Conservation (phyloP, 2,329 filamentous ascomycete species). For the Ascochyta pisi region DNA sequence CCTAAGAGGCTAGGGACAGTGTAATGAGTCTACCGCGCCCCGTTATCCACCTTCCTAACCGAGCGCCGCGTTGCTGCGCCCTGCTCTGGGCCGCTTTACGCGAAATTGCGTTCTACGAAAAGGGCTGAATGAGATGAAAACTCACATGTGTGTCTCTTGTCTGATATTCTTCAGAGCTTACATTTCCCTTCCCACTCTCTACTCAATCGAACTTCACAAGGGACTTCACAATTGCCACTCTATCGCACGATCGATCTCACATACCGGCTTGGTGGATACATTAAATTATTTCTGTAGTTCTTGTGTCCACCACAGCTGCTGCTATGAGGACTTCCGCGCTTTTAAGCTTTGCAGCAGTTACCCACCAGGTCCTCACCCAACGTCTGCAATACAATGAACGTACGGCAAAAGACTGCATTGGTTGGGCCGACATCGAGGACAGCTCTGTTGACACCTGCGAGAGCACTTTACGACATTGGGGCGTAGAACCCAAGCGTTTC, state of each 20-base stretch:
- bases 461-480: neutral
- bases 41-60: neutral
- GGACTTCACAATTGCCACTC: neutral
- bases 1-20: neutral
- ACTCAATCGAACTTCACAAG: neutral
- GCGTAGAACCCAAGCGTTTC: neutral
- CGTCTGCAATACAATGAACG: neutral
- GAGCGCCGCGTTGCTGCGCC: neutral
- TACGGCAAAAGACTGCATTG: slow-evolving; percentile 3
- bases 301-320: neutral
- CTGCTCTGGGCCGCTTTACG: neutral
- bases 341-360: neutral
- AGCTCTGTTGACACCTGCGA: slow-evolving; percentile 1
- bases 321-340: neutral
- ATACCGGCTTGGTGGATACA: too few relatives aligned
- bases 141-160: neutral
- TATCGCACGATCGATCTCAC: too few relatives aligned
- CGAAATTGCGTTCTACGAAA: neutral
- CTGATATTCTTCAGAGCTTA: neutral
- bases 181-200: neutral
- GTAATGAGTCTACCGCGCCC: neutral
- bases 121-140: neutral
- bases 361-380: neutral
- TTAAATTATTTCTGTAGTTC: neutral
- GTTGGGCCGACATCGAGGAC: neutral